These are phyloP conservation scores for Tricholoma hemisulphureum DNA, from an alignment of 768 basidiomycete species.

Conservation along the genomic window DNA sequence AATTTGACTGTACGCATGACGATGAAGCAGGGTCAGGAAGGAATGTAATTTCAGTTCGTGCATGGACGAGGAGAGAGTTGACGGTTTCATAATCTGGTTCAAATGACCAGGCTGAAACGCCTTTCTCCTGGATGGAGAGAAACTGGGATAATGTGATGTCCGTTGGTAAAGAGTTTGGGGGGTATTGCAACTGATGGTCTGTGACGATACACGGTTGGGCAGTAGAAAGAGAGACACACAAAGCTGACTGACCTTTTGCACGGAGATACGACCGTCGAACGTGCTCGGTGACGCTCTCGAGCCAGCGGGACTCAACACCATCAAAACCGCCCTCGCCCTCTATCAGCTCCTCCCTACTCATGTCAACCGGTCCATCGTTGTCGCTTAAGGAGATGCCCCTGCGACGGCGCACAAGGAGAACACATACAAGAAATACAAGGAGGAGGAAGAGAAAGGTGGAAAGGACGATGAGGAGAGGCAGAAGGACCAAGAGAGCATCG, in stretches of 20 bases:
- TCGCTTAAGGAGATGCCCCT: conserved; percentile 80
- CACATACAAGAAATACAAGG: conserved; percentile 85
- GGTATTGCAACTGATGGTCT: conserved; percentile 87
- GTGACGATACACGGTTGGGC: conserved; percentile 10
- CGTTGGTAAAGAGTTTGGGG: conserved; percentile 93
- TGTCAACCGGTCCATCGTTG: conserved; percentile 88
- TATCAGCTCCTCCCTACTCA: conserved; percentile 87
- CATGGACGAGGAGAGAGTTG: conserved; percentile 88
- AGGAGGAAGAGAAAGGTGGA: conserved; percentile 92
- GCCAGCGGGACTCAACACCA: conserved; percentile 89
- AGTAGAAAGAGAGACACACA: conserved; percentile 8
- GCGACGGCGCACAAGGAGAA: conserved; percentile 77
- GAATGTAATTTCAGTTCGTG: conserved; percentile 96
- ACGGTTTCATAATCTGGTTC: conserved; percentile 98
- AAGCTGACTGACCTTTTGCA: conserved; percentile 70
- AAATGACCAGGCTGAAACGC: conserved; percentile 98
- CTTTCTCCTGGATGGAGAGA: conserved; percentile 98
- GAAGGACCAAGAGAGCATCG: conserved; percentile 80
- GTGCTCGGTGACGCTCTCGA: conserved; percentile 73
- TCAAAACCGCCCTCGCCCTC: conserved; percentile 94
- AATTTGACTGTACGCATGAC: conserved; percentile 93
- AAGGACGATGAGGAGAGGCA: conserved; percentile 92
- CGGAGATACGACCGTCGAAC: conserved; percentile 71
- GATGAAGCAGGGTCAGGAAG: conserved; percentile 93
- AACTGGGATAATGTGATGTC: conserved; percentile 99